phyloP scores from a whole-genome alignment of 2,329 filamentous ascomycete genomes.

The Colletotrichum sp. region DNA sequence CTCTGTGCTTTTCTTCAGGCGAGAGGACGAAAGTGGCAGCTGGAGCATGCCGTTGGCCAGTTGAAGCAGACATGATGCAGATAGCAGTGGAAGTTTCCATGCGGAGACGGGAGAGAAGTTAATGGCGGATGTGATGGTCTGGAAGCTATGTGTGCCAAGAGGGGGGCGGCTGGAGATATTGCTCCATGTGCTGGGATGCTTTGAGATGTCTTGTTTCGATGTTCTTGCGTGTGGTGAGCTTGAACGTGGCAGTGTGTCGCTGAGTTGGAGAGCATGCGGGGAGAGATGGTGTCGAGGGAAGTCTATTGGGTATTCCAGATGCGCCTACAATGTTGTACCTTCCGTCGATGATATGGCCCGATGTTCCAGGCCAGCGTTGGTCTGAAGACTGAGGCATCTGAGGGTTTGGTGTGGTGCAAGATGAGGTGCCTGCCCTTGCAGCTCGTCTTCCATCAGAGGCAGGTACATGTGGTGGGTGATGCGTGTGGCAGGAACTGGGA shows the following conservation, averaged over 20 bases:
- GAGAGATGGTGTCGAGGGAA: neutral
- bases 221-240: neutral
- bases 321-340: neutral
- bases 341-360: neutral
- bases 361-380: neutral
- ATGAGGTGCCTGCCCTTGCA: neutral
- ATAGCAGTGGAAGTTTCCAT: neutral
- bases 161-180: neutral
- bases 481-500: neutral
- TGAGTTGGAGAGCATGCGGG: neutral
- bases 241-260: neutral
- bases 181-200: neutral
- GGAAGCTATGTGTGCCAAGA: neutral
- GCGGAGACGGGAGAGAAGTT: neutral
- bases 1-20: constrained; percentile 12
- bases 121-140: neutral
- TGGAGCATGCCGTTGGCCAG: neutral
- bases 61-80: constrained; percentile 6
- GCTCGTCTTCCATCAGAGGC: neutral
- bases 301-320: neutral
- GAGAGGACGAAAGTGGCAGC: neutral
- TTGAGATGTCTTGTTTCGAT: neutral
- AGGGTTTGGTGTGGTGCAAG: neutral
- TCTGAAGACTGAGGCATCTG: neutral
- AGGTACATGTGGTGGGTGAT: neutral